Base-by-base conservation (phyloP, 1,139 yeast genomes). In the Lodderomyces elongisporus region DNA sequence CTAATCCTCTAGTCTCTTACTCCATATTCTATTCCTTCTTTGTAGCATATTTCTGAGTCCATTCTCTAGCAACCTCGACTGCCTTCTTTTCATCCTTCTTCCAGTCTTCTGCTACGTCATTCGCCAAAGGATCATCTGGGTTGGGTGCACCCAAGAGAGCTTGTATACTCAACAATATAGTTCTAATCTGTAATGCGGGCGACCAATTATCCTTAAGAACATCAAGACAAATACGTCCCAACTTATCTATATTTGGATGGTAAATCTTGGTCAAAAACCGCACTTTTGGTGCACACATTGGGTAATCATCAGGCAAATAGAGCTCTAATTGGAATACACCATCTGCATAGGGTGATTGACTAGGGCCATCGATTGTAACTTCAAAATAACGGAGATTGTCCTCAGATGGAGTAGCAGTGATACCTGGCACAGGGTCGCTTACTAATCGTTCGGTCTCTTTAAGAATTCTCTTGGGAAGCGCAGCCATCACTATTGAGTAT, bases 51-150 rank as follows among this genome's bases (percentile, higher is more conserved):
- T 67, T 63, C 38, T 56, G 60, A 0, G 97, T 89, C 96, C 96
- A 89, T 46, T 81, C 81, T 50, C 66, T 73, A n/a, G 97, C 97
- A 17, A 84, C 88, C 18, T 66, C 74, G 36, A 87, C 79, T 15
- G 97, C 97, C 42, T 69, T 70, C 35, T 72, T 66, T 58, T 88
- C 95, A 51, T 91, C 79, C 44, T 77, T 82, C 53, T 89, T 84
- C 97, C 98, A 91, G 47, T 83, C 91, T 47, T 87, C 89, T 3
- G 98, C 98, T 27, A 91, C 98, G 48, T 91, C 98, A 52, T 91
- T 91, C 21, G 97, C 97, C 44, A 93, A 70, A 1, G 98, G 99
- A 60, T 91, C 99, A 56, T 91, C 96, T 2, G 99, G 98, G 51
- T 91, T 93, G 7, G 99, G 98, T 3, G 96, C 89, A 1, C 95